Conservation (phyloP, 257 asterid genomes). For the Parsonsia alboflavescens region DNA sequence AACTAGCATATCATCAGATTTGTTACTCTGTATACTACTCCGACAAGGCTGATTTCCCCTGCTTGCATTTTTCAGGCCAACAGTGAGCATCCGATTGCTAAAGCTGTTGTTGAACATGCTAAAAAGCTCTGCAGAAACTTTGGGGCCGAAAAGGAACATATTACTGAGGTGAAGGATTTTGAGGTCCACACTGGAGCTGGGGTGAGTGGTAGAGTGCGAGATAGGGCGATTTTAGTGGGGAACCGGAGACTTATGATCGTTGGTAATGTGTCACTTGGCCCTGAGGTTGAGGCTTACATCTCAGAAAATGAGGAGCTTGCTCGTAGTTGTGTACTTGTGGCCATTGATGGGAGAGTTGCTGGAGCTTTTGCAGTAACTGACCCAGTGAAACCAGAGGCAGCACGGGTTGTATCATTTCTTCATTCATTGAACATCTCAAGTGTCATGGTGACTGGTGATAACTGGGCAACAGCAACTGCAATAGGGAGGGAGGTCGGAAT, state of each 20-base stretch:
- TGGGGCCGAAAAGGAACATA: slow-evolving; percentile 36
- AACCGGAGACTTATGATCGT: slow-evolving; percentile 76
- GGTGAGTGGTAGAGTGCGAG: slow-evolving; percentile 76
- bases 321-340: slow-evolving; percentile 84
- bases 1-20: background rate
- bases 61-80: slow-evolving; percentile 45
- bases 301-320: slow-evolving; percentile 73
- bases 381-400: slow-evolving; percentile 90
- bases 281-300: slow-evolving; percentile 57
- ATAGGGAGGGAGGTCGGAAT: slow-evolving; percentile 86
- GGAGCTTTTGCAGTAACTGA: slow-evolving; percentile 94
- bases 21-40: background rate
- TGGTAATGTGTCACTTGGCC: slow-evolving; percentile 46
- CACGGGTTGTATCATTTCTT: slow-evolving; percentile 63
- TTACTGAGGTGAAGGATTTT: slow-evolving; percentile 65
- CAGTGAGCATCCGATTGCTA: slow-evolving; percentile 95
- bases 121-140: slow-evolving; percentile 46
- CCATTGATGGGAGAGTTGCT: slow-evolving; percentile 61
- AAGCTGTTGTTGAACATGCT: slow-evolving; percentile 84
- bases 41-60: background rate
- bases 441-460: slow-evolving; percentile 97
- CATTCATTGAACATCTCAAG: slow-evolving; percentile 67
- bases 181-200: slow-evolving; percentile 94
- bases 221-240: slow-evolving; percentile 61
- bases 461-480: slow-evolving; percentile 95